A percentile compares a stretch with the other conserved stretches of the same genome.
phyloP scores from a whole-genome alignment of 2,329 filamentous ascomycete species.

The Cyphellophora europaea region DNA sequence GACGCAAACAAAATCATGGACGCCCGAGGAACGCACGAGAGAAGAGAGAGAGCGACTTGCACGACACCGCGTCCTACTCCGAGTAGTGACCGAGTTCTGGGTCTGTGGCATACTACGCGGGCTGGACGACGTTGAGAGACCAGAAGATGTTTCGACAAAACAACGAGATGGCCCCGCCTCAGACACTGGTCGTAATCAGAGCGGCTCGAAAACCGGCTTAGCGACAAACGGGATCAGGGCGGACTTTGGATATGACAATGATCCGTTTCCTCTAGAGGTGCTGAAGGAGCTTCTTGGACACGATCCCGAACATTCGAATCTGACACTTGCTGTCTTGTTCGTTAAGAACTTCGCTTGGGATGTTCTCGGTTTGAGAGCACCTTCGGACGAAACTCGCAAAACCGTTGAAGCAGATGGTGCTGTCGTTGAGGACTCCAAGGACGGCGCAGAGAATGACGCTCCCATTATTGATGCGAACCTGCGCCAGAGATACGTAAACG shows the following conservation, averaged over 20 bases:
- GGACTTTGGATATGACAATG: constrained; percentile 59
- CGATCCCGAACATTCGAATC: constrained; percentile 82
- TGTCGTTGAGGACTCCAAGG: constrained; percentile 36
- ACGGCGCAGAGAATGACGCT: constrained; percentile 50
- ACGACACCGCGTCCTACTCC: constrained; percentile 74
- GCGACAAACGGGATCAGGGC: constrained; percentile 44
- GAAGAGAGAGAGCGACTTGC: constrained; percentile 90
- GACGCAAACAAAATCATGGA: constrained; percentile 65
- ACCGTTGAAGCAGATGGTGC: constrained; percentile 71
- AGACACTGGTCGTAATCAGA: constrained; percentile 44
- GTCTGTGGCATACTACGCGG: constrained; percentile 80
- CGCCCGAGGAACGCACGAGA: constrained; percentile 75
- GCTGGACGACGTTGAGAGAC: constrained; percentile 58
- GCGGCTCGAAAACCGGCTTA: constrained; percentile 58
- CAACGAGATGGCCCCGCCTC: constrained; percentile 41
- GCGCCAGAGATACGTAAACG: constrained; percentile 75
- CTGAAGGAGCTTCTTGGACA: constrained; percentile 91
- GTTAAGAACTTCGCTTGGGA: constrained; percentile 97
- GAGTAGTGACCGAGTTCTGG: constrained; percentile 93
- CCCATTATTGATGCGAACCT: constrained; percentile 68
- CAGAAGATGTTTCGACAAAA: constrained; percentile 50
- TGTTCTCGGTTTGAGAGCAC: constrained; percentile 68
- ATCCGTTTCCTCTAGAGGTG: constrained; percentile 95
- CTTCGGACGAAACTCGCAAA: constrained; percentile 69
- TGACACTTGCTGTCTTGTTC: constrained; percentile 87